Evolutionary conservation across 495 filamentous ascomycete species (phyloP).

Genomic region (Podospora anserina): DNA sequence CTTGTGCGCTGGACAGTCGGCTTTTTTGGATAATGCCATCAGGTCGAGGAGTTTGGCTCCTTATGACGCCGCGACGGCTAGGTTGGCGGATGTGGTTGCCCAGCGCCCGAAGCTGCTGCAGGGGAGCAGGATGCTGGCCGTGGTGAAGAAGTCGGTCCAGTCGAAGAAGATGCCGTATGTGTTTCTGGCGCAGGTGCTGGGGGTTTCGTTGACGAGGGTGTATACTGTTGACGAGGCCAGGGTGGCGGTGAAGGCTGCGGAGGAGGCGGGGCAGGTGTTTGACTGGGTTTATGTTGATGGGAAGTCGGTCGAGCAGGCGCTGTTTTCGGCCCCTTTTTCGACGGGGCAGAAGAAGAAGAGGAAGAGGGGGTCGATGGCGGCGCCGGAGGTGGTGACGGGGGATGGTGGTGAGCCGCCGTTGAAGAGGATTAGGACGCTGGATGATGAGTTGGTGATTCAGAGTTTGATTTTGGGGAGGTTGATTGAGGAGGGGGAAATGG

Average conservation of each 20-base stretch:
- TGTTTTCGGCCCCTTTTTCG: slow-evolving; percentile 28
- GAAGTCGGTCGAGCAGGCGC: slow-evolving; percentile 24
- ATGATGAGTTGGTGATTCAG: slow-evolving; percentile 87
- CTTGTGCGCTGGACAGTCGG: slow-evolving; percentile 78
- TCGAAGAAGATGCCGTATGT: slow-evolving; percentile 54
- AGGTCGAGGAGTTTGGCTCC: slow-evolving; percentile 65
- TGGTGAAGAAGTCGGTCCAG: slow-evolving; percentile 64
- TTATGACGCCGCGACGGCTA: slow-evolving; percentile 56
- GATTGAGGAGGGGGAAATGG: slow-evolving; percentile 58
- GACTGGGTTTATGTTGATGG: slow-evolving; percentile 79
- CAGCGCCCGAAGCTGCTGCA: slow-evolving; percentile 60
- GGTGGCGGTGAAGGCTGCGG: slow-evolving; percentile 51
- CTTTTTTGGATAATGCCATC: slow-evolving; percentile 70
- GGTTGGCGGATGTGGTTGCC: slow-evolving; percentile 54
- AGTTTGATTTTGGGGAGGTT: slow-evolving; percentile 84
- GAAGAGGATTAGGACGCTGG: slow-evolving; percentile 59
- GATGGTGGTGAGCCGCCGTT: slow-evolving; percentile 27
- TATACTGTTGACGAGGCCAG: slow-evolving; percentile 62
- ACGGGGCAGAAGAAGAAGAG: slow-evolving; percentile 37
- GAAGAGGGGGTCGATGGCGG: slow-evolving; percentile 38
- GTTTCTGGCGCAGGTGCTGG: slow-evolving; percentile 77
- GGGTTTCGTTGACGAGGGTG: slow-evolving; percentile 65
- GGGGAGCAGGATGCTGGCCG: slow-evolving; percentile 67
- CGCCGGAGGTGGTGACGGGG: not conserved
- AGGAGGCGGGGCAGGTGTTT: slow-evolving; percentile 54